Conservation (phyloP, 805 yeast species). For the Wickerhamomyces xylosicus region DNA sequence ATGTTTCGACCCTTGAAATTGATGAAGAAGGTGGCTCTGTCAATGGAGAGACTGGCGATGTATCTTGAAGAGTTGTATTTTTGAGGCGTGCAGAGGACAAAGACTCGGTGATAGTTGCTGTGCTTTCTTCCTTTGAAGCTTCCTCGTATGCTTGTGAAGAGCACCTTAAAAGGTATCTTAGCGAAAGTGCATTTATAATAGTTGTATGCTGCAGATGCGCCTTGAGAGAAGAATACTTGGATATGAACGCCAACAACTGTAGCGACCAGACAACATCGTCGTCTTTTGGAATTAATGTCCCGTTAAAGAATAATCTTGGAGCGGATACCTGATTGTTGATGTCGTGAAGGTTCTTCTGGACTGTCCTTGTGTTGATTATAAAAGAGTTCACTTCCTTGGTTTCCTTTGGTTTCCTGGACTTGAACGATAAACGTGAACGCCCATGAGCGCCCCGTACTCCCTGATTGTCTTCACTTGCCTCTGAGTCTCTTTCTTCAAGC, state of each 20-base stretch:
- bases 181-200: slow-evolving; percentile 60
- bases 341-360: slow-evolving; percentile 10
- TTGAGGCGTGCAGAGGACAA: slow-evolving; percentile 13
- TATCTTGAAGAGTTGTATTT: slow-evolving; percentile 5
- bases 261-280: slow-evolving; percentile 93
- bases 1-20: too few relatives aligned
- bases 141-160: slow-evolving; percentile 24
- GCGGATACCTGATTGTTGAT: slow-evolving; percentile 21
- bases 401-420: too few relatives aligned
- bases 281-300: slow-evolving; percentile 78
- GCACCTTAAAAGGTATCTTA: slow-evolving; percentile 24
- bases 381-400: not conserved
- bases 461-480: too few relatives aligned
- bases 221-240: slow-evolving; percentile 79
- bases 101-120: slow-evolving; percentile 17
- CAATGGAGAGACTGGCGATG: not conserved
- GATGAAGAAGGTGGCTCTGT: not conserved
- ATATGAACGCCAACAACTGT: slow-evolving; percentile 84
- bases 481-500: too few relatives aligned
- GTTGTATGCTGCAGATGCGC: slow-evolving; percentile 66
- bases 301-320: slow-evolving; percentile 50
- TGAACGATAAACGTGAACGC: too few relatives aligned
- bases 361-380: slow-evolving; percentile 5
- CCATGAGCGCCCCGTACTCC: too few relatives aligned
- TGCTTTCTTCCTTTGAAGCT: slow-evolving; percentile 31